These are phyloP conservation scores for Eragrostis nindensis DNA, from an alignment of 176 grass and related monocot species.

Conservation along the genomic window DNA sequence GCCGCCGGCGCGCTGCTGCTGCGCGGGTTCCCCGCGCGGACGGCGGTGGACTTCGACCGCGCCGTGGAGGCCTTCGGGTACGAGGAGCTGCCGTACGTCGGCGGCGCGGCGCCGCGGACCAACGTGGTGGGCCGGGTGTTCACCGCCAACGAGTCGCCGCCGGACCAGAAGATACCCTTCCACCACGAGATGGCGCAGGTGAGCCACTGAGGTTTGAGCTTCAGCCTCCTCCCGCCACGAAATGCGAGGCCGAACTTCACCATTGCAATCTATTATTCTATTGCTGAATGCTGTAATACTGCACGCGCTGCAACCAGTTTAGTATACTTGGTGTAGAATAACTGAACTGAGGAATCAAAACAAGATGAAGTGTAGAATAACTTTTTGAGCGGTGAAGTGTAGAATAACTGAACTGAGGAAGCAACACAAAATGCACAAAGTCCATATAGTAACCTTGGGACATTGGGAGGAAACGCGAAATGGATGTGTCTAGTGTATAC, in stretches of 20 bases:
- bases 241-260: background rate
- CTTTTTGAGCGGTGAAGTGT: no score
- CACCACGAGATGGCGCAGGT: conserved; percentile 99
- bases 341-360: no score
- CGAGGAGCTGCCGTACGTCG: conserved; percentile 88
- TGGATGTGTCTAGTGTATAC: background rate
- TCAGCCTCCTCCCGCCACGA: background rate
- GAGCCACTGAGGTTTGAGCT: background rate
- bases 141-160: conserved; percentile 96
- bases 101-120: conserved; percentile 84
- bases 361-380: no score
- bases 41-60: conserved; percentile 72
- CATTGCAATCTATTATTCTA: background rate
- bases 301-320: background rate
- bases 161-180: conserved; percentile 95
- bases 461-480: background rate
- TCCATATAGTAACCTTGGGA: background rate
- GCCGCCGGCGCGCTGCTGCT: conserved; percentile 76
- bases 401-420: background rate
- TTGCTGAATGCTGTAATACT: no score
- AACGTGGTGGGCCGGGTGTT: conserved; percentile 91
- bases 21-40: conserved; percentile 61
- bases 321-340: no score
- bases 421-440: background rate
- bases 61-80: conserved; percentile 81